These are phyloP conservation scores for Leccinum subspadiceum DNA, from an alignment of 1,284 basidiomycete genomes.

Conservation along the genomic window DNA sequence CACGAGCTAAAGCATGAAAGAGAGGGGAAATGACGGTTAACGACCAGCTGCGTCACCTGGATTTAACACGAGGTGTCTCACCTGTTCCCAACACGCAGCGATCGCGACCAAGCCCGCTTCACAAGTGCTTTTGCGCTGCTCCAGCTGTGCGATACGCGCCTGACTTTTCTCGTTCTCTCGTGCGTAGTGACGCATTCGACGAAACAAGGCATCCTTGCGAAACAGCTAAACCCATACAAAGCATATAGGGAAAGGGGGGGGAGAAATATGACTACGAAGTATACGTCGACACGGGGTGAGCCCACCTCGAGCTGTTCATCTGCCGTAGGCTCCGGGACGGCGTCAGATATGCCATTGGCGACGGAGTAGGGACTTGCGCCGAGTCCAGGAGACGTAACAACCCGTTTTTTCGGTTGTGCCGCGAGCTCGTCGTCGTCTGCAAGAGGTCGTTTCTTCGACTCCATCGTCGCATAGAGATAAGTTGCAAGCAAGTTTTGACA, in stretches of 20 bases:
- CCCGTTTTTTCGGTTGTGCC: conserved; percentile 62
- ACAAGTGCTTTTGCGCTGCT: conserved; percentile 69
- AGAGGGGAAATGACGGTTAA: neutral
- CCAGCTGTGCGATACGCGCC: conserved; percentile 67
- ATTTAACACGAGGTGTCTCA: conserved; percentile 33
- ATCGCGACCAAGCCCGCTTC: conserved; percentile 80
- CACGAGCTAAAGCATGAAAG: conserved; percentile 49
- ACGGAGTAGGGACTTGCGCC: conserved; percentile 51
- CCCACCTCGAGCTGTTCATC: conserved; percentile 71
- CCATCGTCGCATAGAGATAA: conserved; percentile 40
- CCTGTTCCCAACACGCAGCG: conserved; percentile 90
- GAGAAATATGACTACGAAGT: conserved; percentile 23
- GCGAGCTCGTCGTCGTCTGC: conserved; percentile 51
- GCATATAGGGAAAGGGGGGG: conserved; percentile 10
- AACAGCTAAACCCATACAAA: conserved; percentile 49
- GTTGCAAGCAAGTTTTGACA: conserved; percentile 8
- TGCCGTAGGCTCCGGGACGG: conserved; percentile 52
- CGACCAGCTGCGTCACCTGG: conserved; percentile 1
- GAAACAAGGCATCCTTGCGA: conserved; percentile 90
- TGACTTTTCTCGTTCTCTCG: conserved; percentile 75
- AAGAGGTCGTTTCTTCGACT: conserved; percentile 63
- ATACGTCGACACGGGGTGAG: conserved; percentile 24
- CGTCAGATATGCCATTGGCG: conserved; percentile 47
- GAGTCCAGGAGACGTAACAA: conserved; percentile 45
- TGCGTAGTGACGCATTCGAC: conserved; percentile 89